Evolutionary conservation across 108 stramenopile species (phyloP).

Genomic region (Cylindrotheca closterium): DNA sequence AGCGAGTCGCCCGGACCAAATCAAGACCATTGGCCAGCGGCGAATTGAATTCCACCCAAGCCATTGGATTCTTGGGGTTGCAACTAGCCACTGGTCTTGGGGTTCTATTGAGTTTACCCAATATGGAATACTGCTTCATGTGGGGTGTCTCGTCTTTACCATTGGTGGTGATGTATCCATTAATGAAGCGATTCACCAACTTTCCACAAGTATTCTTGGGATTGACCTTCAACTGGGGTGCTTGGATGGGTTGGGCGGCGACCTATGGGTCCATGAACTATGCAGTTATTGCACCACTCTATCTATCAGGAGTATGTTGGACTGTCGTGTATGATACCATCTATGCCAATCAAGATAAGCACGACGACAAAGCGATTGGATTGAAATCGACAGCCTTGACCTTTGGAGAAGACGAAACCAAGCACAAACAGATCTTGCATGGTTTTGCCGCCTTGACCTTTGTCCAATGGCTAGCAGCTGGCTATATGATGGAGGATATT

Average conservation of each 20-base stretch:
- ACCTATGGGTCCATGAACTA: slow-evolving; percentile 71
- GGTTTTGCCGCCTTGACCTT: slow-evolving; percentile 46
- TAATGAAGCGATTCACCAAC: slow-evolving; percentile 93
- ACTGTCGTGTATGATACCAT: slow-evolving; percentile 98
- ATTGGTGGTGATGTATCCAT: slow-evolving; percentile 89
- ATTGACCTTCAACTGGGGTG: slow-evolving; percentile 98
- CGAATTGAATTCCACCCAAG: slow-evolving; percentile 61
- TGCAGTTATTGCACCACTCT: slow-evolving; percentile 78
- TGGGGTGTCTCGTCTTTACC: slow-evolving; percentile 90
- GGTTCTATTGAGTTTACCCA: slow-evolving; percentile 85
- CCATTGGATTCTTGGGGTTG: slow-evolving; percentile 75
- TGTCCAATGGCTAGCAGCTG: slow-evolving; percentile 59
- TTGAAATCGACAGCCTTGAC: slow-evolving; percentile 89
- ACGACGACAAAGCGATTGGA: slow-evolving; percentile 87
- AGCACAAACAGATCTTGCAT: slow-evolving; percentile 63
- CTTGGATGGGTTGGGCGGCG: slow-evolving; percentile 91
- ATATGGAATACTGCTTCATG: slow-evolving; percentile 65
- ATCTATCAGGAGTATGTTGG: slow-evolving; percentile 88
- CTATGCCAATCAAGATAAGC: slow-evolving; percentile 98
- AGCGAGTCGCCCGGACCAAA: slow-evolving; percentile 82
- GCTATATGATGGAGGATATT: slow-evolving; percentile 28
- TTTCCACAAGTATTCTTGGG: slow-evolving; percentile 96
- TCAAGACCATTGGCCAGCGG: slow-evolving; percentile 89
- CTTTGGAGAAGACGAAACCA: slow-evolving; percentile 61
- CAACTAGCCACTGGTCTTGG: slow-evolving; percentile 86